Conservation (phyloP, 2,329 filamentous ascomycete species). For the Pseudogymnoascus sp. region DNA sequence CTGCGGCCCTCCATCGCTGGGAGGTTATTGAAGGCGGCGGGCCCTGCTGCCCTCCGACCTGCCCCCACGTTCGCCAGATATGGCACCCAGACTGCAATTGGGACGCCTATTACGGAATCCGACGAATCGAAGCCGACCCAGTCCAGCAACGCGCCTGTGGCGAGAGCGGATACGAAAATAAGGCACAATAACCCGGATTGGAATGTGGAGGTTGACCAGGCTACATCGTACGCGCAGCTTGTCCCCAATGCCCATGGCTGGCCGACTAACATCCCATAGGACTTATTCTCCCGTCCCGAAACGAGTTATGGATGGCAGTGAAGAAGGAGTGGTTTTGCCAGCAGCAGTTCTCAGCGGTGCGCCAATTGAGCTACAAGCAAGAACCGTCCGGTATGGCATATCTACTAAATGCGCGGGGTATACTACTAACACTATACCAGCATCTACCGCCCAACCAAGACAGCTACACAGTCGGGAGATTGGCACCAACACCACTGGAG, state of each 20-base stretch:
- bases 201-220: conserved; percentile 70
- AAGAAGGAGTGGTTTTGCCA: conserved; percentile 63
- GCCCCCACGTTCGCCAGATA: conserved; percentile 43
- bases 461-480: conserved; percentile 90
- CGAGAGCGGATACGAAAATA: conserved; percentile 14
- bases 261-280: conserved; percentile 40
- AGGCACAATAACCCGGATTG: conserved; percentile 65
- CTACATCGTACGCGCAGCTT: conserved; percentile 64
- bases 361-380: conserved; percentile 84
- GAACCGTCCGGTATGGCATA: conserved; percentile 72
- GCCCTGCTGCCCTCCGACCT: conserved; percentile 28
- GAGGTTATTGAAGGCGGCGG: conserved; percentile 42
- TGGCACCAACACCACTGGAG: conserved; percentile 84
- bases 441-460: conserved; percentile 85
- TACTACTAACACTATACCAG: conserved; percentile 38
- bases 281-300: conserved; percentile 87
- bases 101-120: conserved; percentile 32
- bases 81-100: conserved; percentile 38
- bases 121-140: conserved; percentile 29
- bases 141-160: conserved; percentile 21
- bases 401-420: neutral
- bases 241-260: neutral
- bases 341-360: conserved; percentile 87
- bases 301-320: conserved; percentile 82
- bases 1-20: conserved; percentile 49